Base-by-base conservation (phyloP, 352 stramenopile genomes). In the Saprolegnia diclina region DNA sequence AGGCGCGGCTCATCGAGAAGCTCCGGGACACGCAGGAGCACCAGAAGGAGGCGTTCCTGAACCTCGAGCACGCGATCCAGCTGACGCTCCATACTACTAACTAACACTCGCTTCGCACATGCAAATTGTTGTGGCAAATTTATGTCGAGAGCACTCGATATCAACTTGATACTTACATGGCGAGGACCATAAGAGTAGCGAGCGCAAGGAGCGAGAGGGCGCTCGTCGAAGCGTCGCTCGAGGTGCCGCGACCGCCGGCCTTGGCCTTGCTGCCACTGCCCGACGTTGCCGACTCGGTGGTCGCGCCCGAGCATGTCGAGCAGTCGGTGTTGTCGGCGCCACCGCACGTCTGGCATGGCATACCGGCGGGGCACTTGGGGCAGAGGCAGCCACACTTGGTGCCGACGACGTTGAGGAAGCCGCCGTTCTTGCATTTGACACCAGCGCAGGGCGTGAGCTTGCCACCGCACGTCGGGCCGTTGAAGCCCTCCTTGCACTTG, bases 11-110 rank as follows among this genome's bases (percentile, higher is more conserved):
- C 56, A 87, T 91, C 45, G 82, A 85, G 32, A 80, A 78, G 22
- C 69, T 91, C 35, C 75, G 79, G 5, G 57, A 87, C 14, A 87
- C 82, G 44, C 81, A 91, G 64, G 82, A 89, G 40, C 67, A 86
- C 55, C 82, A 90, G 71, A 80, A 78, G 26, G 73, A 77, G 4
- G 82, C 81, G 16, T 88, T 84, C 71, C 80, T 88, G 29, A 77
- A 90, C 56, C 76, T 90, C 37, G 80, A 89, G 66, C 81, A 83
- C 55, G 79, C 80, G 52, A 85, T 89, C 72, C 73, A 88, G 40
- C 32, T 68, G 40, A 42, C 61, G 63, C 19, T 68, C 62, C 6
- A 56, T 5, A 37, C 65, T 5, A 37, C 65, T 18, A 19, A 62
- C 19, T 50, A 29, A 38, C 62, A 35, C 18, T n/a, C n/a, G n/a